These are phyloP conservation scores for Chrysoporthe austroafricana DNA, from an alignment of 2,329 filamentous ascomycete species.

Conservation along the genomic window DNA sequence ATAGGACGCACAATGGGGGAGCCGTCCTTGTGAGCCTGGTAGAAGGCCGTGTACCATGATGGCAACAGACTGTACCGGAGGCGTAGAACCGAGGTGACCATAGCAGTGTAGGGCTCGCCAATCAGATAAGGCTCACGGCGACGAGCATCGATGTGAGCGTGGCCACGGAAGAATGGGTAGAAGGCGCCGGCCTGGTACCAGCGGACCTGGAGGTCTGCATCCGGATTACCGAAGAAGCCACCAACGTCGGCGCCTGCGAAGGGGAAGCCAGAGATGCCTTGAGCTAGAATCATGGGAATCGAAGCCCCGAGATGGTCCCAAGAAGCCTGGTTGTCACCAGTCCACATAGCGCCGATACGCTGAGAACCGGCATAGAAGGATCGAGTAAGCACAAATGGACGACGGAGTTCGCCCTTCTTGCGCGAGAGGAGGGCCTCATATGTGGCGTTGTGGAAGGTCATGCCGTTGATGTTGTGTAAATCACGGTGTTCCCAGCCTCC, in stretches of 20 bases:
- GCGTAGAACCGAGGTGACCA: slow-evolving; percentile 85
- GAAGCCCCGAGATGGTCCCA: slow-evolving; percentile 91
- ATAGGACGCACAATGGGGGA: slow-evolving; percentile 89
- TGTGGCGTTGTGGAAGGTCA: slow-evolving; percentile 95
- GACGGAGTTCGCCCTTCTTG: slow-evolving; percentile 80
- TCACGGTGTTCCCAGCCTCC: slow-evolving; percentile 96
- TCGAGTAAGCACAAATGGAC: slow-evolving; percentile 91
- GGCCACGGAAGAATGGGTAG: slow-evolving; percentile 97
- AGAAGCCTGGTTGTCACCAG: slow-evolving; percentile 91
- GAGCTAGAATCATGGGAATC: slow-evolving; percentile 90
- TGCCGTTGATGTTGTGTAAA: slow-evolving; percentile 91
- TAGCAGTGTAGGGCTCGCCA: slow-evolving; percentile 80
- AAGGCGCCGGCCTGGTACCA: slow-evolving; percentile 98
- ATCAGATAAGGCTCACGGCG: slow-evolving; percentile 91
- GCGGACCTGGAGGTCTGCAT: slow-evolving; percentile 84
- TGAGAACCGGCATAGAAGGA: slow-evolving; percentile 93
- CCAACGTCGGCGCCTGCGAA: slow-evolving; percentile 96
- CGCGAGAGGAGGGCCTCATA: slow-evolving; percentile 82
- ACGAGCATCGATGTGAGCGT: slow-evolving; percentile 95
- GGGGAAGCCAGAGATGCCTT: slow-evolving; percentile 90
- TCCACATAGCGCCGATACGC: slow-evolving; percentile 95
- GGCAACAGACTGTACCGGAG: slow-evolving; percentile 89
- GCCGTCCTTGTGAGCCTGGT: slow-evolving; percentile 80
- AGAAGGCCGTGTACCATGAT: slow-evolving; percentile 96
- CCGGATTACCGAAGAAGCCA: slow-evolving; percentile 97